phyloP scores from a whole-genome alignment of 768 basidiomycete genomes.

The Strobilomyces dryophilus region DNA sequence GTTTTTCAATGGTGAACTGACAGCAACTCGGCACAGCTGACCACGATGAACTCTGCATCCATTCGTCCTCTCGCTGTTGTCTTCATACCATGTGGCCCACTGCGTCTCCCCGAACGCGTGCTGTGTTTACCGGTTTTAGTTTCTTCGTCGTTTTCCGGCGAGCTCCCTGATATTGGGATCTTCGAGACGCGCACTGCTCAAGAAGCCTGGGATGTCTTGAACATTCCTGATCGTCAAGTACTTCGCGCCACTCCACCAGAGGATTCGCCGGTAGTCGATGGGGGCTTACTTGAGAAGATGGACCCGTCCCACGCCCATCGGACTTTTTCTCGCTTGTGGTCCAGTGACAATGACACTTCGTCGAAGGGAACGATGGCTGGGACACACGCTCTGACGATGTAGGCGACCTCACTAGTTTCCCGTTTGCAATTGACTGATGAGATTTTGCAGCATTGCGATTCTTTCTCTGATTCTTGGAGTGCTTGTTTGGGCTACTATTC shows the following conservation, averaged over 20 bases:
- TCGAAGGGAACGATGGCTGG: slow-evolving; percentile 41
- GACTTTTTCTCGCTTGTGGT: slow-evolving; percentile 43
- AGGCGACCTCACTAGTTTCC: slow-evolving; percentile 25
- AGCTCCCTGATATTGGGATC: slow-evolving; percentile 26
- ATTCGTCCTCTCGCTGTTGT: slow-evolving; percentile 64
- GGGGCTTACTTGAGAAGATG: slow-evolving; percentile 40
- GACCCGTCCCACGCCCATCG: slow-evolving; percentile 41
- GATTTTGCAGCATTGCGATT: slow-evolving; percentile 53
- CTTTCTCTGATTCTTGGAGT: slow-evolving; percentile 64
- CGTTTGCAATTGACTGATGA: slow-evolving; percentile 9
- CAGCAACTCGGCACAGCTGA: slow-evolving; percentile 36
- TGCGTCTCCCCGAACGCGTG: slow-evolving; percentile 36
- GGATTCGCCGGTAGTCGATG: slow-evolving; percentile 42
- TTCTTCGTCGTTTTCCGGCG: slow-evolving; percentile 17
- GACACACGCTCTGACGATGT: slow-evolving; percentile 64
- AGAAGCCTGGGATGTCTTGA: slow-evolving; percentile 42
- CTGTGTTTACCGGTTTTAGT: slow-evolving; percentile 58
- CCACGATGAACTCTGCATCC: slow-evolving; percentile 33
- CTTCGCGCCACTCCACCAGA: slow-evolving; percentile 34
- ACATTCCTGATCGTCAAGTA: slow-evolving; percentile 39
- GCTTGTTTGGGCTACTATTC: slow-evolving; percentile 31
- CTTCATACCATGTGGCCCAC: slow-evolving; percentile 52
- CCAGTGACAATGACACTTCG: slow-evolving; percentile 27
- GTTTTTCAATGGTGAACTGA: slow-evolving; percentile 23
- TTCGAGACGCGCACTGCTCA: slow-evolving; percentile 24